Percentiles rank a stretch among this genome's conserved stretches.
Evolutionary conservation across 306 rosid genomes (phyloP).

Genomic region (Casuarina equisetifolia): DNA sequence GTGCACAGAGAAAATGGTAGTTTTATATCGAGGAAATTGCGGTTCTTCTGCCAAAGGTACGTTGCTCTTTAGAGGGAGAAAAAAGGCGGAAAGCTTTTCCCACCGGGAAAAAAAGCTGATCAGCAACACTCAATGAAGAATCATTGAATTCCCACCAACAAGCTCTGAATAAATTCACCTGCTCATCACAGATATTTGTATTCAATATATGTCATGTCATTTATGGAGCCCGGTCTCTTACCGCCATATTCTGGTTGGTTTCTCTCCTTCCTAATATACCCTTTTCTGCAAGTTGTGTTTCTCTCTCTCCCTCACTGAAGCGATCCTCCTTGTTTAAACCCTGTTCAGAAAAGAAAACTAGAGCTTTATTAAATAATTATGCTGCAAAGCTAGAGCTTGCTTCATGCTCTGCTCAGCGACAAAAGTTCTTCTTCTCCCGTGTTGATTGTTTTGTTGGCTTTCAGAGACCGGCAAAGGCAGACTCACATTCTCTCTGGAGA

Average conservation of each 20-base stretch:
- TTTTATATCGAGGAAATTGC: not conserved
- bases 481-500: constrained; percentile 47
- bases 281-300: not conserved
- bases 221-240: constrained; percentile 46
- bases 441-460: constrained; percentile 40
- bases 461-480: constrained; percentile 36
- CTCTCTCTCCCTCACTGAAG: constrained; percentile 5
- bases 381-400: constrained; percentile 35
- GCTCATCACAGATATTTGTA: constrained; percentile 33
- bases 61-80: not conserved
- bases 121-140: constrained; percentile 38
- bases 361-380: constrained; percentile 12
- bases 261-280: constrained; percentile 29
- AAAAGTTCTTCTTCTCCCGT: constrained; percentile 39
- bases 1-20: not conserved
- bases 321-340: constrained; percentile 20
- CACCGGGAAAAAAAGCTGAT: not conserved
- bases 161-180: constrained; percentile 53
- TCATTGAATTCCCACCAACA: constrained; percentile 73
- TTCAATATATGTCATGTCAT: constrained; percentile 43
- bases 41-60: not conserved
- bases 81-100: not conserved
- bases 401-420: constrained; percentile 38
- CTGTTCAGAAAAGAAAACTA: not conserved
- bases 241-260: constrained; percentile 8